Conservation (phyloP, 148 eudicot species). For the Silene latifolia region DNA sequence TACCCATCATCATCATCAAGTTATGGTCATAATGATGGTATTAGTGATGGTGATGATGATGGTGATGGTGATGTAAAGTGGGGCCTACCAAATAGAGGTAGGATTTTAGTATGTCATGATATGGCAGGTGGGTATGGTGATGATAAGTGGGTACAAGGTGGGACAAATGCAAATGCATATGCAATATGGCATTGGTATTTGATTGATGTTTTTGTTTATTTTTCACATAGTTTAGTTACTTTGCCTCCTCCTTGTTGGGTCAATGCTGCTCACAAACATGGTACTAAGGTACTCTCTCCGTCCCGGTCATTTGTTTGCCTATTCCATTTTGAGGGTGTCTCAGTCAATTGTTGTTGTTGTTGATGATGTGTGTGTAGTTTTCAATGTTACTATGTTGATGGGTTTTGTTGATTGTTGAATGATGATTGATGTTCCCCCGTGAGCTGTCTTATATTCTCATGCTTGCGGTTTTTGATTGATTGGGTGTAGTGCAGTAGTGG, state of each 20-base stretch:
- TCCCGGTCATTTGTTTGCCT: no score
- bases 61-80: neutral
- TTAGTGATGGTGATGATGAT: neutral
- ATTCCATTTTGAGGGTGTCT: no score
- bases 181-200: constrained; percentile 95
- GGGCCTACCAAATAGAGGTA: constrained; percentile 40
- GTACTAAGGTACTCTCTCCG: constrained; percentile 53
- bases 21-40: neutral
- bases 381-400: neutral
- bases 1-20: neutral
- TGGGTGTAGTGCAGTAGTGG: neutral
- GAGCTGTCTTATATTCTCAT: no score
- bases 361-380: no score
- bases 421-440: neutral
- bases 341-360: no score
- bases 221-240: constrained; percentile 83
- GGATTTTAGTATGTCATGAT: constrained; percentile 86
- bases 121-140: constrained; percentile 87
- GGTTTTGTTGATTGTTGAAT: neutral
- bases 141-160: constrained; percentile 87
- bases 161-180: constrained; percentile 60
- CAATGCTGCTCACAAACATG: constrained; percentile 85
- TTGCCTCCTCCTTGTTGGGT: constrained; percentile 91
- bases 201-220: constrained; percentile 89
- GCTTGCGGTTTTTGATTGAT: neutral